Evolutionary conservation across 2,329 filamentous ascomycete genomes (phyloP), one percentile per base, ranked within the genome.

Genomic region (Tympanopsis confertula): DNA sequence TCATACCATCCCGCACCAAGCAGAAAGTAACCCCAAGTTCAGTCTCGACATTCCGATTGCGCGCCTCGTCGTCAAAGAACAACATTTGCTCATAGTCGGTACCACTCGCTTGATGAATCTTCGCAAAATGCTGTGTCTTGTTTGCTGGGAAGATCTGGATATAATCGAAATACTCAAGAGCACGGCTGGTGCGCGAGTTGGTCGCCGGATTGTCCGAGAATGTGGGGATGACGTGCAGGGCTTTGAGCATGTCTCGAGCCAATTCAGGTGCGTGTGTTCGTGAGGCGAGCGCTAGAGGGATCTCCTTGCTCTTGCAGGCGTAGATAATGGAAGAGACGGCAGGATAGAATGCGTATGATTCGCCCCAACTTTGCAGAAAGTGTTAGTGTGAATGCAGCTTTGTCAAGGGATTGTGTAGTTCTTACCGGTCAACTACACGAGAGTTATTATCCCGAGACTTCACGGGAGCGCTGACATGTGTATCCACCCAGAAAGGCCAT

Each of bases 401-500:
- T 10, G 30, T 10, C 7, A 13, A 33, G 30, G 12, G 12, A 33
- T n/a, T n/a, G n/a, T n/a, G n/a, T n/a, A n/a, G n/a, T n/a, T n/a
- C 30, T 7, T 33, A 33, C 30, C 15, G 7, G 15, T 33, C 30
- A 10, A 33, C 30, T 7, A 10, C 10, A 15, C 30, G 30, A 10
- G 30, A 33, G 17, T 33, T 33, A 15, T 33, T 33, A 33, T 33
- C 30, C 10, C 30, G 30, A 17, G 30, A 15, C 30, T 33, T 33
- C 12, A 33, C 15, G 15, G 76, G 76, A 2, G 66, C 64, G 20
- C 69, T 69, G 44, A 78, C 71, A 45, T 82, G 76, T 3, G 76
- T 81, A 50, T 81, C 78, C 2, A 79, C 71, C 77, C 78, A 82
- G 53, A 80, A 81, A 0, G 76, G 75, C 77, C 77, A 82, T 3